Percentiles rank a stretch among this genome's conserved stretches.
phyloP scores from a whole-genome alignment of 1,284 basidiomycete species.

The Malassezia restricta region DNA sequence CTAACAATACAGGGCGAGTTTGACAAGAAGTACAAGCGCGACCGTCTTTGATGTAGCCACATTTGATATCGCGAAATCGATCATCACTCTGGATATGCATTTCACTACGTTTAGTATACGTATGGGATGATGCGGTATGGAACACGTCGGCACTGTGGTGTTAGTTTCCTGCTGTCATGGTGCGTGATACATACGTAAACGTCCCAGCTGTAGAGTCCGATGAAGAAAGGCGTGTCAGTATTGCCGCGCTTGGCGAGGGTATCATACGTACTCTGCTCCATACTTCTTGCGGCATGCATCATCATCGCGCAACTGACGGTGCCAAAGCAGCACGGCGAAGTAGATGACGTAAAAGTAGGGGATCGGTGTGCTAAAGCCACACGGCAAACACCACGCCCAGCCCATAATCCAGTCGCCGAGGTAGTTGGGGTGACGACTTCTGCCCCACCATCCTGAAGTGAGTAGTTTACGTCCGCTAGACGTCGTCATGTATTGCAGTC shows the following conservation, averaged over 20 bases:
- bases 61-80: neutral
- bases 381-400: conserved; percentile 85
- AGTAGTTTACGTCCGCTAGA: conserved; percentile 77
- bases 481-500: conserved; percentile 71
- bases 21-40: conserved; percentile 37
- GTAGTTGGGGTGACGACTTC: conserved; percentile 68
- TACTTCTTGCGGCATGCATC: conserved; percentile 67
- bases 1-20: conserved; percentile 17
- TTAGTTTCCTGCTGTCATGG: neutral
- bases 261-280: conserved; percentile 57
- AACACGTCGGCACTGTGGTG: conserved; percentile 49
- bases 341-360: conserved; percentile 87
- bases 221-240: conserved; percentile 9
- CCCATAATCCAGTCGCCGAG: conserved; percentile 74
- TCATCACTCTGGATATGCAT: neutral
- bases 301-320: conserved; percentile 82
- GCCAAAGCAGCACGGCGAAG: conserved; percentile 78
- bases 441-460: conserved; percentile 94
- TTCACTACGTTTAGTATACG: conserved; percentile 52
- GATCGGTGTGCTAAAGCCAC: conserved; percentile 77
- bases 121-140: conserved; percentile 79
- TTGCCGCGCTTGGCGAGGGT: neutral
- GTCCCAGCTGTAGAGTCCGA: conserved; percentile 11
- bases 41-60: conserved; percentile 24
- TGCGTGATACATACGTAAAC: conserved; percentile 12